A percentile compares a stretch with the other conserved stretches of the same genome.
Conservation (phyloP, 768 basidiomycete genomes). For the Lyophyllum semitale region DNA sequence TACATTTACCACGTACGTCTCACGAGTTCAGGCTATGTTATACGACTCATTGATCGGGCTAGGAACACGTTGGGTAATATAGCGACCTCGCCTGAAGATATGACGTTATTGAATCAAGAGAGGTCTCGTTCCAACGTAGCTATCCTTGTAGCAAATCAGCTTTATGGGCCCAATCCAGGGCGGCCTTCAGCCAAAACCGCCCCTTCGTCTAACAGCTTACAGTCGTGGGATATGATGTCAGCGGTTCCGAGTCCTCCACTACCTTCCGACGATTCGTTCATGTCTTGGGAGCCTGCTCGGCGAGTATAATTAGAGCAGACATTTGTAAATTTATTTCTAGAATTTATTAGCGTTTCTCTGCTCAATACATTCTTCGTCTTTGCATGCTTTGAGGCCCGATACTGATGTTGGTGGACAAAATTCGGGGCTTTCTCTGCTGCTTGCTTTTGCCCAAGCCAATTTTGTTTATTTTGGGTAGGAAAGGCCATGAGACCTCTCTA, state of each 20-base stretch:
- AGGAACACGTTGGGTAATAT: slow-evolving; percentile 46
- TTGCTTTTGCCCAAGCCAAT: too few relatives aligned
- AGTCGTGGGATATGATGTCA: slow-evolving; percentile 33
- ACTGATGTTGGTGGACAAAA: too few relatives aligned
- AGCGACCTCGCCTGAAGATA: slow-evolving; percentile 28
- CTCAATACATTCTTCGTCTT: background rate
- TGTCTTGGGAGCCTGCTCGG: slow-evolving; percentile 60
- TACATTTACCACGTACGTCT: slow-evolving; percentile 51
- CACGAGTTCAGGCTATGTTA: background rate
- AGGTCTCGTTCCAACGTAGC: slow-evolving; percentile 10
- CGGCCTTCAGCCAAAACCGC: slow-evolving; percentile 13
- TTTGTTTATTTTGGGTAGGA: too few relatives aligned
- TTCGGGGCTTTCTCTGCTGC: too few relatives aligned
- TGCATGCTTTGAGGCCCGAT: background rate
- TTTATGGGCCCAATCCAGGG: slow-evolving; percentile 12
- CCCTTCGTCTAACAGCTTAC: slow-evolving; percentile 20
- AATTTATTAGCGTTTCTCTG: background rate
- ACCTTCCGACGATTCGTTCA: slow-evolving; percentile 56
- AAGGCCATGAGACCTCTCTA: too few relatives aligned
- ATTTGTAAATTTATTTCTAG: background rate
- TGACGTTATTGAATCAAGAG: slow-evolving; percentile 16
- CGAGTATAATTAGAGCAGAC: background rate
- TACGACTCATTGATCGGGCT: slow-evolving; percentile 11
- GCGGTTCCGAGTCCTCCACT: slow-evolving; percentile 28
- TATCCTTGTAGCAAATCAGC: slow-evolving; percentile 11